A percentile compares a stretch with the other conserved stretches of the same genome.
These are phyloP conservation scores for Hypoxylon sp. DNA, from an alignment of 2,329 filamentous ascomycete genomes.

Conservation along the genomic window DNA sequence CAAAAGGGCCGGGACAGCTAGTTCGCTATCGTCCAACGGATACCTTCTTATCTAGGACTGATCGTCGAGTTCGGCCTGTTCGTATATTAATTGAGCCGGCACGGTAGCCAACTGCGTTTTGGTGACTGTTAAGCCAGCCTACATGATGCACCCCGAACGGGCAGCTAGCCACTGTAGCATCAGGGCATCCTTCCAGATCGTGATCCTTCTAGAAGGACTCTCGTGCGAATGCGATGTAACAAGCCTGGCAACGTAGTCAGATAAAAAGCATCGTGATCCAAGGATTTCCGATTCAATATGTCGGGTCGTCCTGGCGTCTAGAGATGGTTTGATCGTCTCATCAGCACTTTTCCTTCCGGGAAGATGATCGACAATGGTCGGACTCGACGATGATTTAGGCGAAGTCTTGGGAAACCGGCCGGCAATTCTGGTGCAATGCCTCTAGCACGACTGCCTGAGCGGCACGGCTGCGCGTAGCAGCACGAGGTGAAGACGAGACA, in stretches of 20 bases:
- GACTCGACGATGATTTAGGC: constrained; percentile 9
- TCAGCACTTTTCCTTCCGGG: not conserved
- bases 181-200: constrained; percentile 5
- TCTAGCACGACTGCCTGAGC: too few relatives aligned
- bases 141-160: constrained; percentile 7
- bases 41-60: constrained; percentile 33
- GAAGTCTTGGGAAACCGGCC: not conserved
- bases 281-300: not conserved
- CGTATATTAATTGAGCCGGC: constrained; percentile 1
- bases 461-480: too few relatives aligned
- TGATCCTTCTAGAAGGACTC: constrained; percentile 25
- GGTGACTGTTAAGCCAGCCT: constrained; percentile 1
- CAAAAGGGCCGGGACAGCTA: not conserved
- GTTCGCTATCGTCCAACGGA: not conserved
- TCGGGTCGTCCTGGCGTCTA: not conserved
- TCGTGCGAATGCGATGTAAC: constrained; percentile 22
- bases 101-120: constrained; percentile 2
- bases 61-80: constrained; percentile 5
- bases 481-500: constrained; percentile 5
- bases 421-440: constrained; percentile 3
- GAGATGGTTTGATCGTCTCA: constrained; percentile 10
- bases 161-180: constrained; percentile 6
- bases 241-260: not conserved
- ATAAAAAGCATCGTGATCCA: not conserved
- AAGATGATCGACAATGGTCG: constrained; percentile 1